Conservation (phyloP, 139 green algal genomes). For the Asterochloris sp. region DNA sequence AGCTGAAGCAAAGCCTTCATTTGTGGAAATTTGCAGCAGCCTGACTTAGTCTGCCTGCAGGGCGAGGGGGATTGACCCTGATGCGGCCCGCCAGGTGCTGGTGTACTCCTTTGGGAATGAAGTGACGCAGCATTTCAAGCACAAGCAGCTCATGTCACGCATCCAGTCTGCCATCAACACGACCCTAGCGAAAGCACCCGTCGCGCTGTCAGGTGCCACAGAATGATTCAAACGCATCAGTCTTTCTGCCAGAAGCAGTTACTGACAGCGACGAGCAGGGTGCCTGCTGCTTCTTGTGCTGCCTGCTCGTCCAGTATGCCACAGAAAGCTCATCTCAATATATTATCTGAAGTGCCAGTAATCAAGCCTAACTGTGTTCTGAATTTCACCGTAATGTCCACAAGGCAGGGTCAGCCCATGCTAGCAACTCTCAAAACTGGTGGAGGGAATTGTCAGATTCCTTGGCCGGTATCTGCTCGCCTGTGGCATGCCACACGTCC, state of each 20-base stretch:
- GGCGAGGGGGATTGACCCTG: conserved; percentile 72
- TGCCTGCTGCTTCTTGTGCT: neutral
- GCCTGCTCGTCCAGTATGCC: too few relatives aligned
- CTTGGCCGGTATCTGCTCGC: too few relatives aligned
- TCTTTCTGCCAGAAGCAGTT: neutral
- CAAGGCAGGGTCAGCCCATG: too few relatives aligned
- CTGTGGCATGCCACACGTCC: too few relatives aligned
- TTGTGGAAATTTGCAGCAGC: too few relatives aligned
- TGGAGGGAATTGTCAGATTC: too few relatives aligned
- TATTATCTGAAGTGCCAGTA: too few relatives aligned
- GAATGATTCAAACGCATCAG: neutral
- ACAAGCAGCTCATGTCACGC: conserved; percentile 32
- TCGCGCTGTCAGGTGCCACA: neutral
- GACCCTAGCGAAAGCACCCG: conserved; percentile 3
- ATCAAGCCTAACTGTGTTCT: too few relatives aligned
- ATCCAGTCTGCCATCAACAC: conserved; percentile 23
- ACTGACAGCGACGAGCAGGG: neutral
- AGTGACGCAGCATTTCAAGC: conserved; percentile 64
- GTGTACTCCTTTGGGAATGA: conserved; percentile 89
- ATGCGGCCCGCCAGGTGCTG: conserved; percentile 70
- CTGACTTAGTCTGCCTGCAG: conserved; percentile 42
- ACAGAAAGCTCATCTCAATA: too few relatives aligned
- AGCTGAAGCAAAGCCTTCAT: too few relatives aligned
- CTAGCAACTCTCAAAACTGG: too few relatives aligned
- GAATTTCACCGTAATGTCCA: too few relatives aligned